Percentiles rank a stretch among this genome's conserved stretches.
Conservation (phyloP, 257 asterid species). For the Galeopsis tetrahit region DNA sequence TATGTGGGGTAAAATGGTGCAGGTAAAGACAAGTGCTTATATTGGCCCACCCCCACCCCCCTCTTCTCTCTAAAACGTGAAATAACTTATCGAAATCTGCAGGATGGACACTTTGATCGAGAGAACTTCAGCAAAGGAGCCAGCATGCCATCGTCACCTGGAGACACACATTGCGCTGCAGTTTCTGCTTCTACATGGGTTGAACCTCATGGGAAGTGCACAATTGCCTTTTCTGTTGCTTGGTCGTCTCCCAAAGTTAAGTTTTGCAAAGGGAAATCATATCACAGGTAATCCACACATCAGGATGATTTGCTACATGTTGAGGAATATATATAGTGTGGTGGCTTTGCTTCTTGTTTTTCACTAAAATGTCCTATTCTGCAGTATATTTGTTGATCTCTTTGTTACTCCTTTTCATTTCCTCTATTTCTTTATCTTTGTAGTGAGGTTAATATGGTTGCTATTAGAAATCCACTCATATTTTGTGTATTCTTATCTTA, state of each 20-base stretch:
- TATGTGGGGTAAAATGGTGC: slow-evolving; percentile 92
- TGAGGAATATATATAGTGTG: neutral
- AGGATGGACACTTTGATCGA: slow-evolving; percentile 93
- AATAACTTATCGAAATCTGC: slow-evolving; percentile 31
- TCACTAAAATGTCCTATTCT: neutral
- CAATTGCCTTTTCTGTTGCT: slow-evolving; percentile 85
- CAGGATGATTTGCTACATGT: neutral
- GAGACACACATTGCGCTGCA: slow-evolving; percentile 95
- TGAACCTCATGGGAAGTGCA: slow-evolving; percentile 95
- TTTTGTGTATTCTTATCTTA: slow-evolving; percentile 22
- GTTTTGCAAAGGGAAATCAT: slow-evolving; percentile 93
- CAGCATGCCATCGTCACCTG: slow-evolving; percentile 88
- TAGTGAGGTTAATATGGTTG: neutral
- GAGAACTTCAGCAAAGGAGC: slow-evolving; percentile 79
- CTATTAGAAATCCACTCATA: slow-evolving; percentile 11
- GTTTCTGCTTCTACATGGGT: slow-evolving; percentile 98
- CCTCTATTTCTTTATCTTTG: neutral
- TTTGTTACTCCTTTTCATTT: neutral
- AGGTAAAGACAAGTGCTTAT: slow-evolving; percentile 51
- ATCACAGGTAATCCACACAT: slow-evolving; percentile 64
- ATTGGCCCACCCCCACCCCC: neutral
- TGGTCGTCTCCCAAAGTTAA: slow-evolving; percentile 98
- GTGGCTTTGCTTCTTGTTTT: neutral
- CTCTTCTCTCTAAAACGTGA: neutral
- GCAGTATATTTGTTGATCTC: neutral